Conservation (phyloP, 148 eudicot genomes). For the Fagopyrum homotropicum region DNA sequence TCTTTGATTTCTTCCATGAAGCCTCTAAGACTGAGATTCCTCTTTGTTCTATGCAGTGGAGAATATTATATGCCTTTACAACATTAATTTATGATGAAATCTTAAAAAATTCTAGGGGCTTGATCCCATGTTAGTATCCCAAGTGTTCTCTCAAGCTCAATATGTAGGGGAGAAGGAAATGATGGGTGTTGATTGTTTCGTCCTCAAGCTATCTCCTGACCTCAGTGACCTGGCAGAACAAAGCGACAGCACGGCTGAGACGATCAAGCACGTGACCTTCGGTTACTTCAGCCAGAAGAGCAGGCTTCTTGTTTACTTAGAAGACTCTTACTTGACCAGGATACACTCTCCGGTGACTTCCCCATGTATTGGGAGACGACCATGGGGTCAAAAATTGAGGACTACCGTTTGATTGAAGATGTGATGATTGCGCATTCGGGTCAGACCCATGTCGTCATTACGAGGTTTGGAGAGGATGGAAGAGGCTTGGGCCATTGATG, state of each 20-base stretch:
- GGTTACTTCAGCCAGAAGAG: slow-evolving; percentile 94
- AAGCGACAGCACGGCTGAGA: slow-evolving; percentile 79
- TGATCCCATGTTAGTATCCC: slow-evolving; percentile 73
- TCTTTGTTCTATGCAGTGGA: neutral
- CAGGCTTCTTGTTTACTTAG: slow-evolving; percentile 68
- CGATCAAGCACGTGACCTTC: slow-evolving; percentile 79
- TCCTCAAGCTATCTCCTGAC: slow-evolving; percentile 67
- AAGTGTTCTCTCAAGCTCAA: slow-evolving; percentile 70
- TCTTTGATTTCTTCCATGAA: too few relatives aligned
- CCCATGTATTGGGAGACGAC: slow-evolving; percentile 96
- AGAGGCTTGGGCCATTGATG: slow-evolving; percentile 78
- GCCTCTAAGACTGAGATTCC: too few relatives aligned
- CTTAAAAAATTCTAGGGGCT: slow-evolving; percentile 41
- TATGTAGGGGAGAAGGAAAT: slow-evolving; percentile 88
- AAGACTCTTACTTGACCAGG: slow-evolving; percentile 87
- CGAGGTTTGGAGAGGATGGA: slow-evolving; percentile 94
- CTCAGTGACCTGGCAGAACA: slow-evolving; percentile 63
- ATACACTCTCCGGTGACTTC: slow-evolving; percentile 67
- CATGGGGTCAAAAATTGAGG: slow-evolving; percentile 74
- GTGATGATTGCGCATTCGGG: slow-evolving; percentile 88
- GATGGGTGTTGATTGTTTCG: slow-evolving; percentile 58
- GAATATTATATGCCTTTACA: neutral
- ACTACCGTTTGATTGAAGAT: slow-evolving; percentile 73
- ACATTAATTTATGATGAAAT: neutral
- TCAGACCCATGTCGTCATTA: slow-evolving; percentile 52